phyloP scores from a whole-genome alignment of 2,329 filamentous ascomycete species.

The Colletotrichum sp. region DNA sequence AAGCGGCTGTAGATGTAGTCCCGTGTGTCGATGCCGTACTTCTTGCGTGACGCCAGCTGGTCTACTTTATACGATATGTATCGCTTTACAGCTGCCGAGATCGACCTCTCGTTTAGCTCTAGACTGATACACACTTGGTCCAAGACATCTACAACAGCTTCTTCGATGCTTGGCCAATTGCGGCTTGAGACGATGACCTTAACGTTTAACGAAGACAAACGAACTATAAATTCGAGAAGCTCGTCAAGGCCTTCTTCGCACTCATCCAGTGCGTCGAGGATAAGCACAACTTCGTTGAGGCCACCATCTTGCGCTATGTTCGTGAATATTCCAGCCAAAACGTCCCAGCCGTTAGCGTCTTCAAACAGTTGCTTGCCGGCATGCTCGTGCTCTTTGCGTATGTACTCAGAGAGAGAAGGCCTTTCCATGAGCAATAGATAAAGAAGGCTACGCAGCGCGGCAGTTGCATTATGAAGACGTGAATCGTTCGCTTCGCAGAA shows the following conservation, averaged over 20 bases:
- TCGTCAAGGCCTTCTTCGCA: not conserved
- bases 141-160: constrained; percentile 26
- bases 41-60: constrained; percentile 23
- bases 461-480: constrained; percentile 39
- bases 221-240: constrained; percentile 40
- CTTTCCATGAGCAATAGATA: constrained; percentile 36
- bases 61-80: constrained; percentile 39
- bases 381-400: constrained; percentile 6
- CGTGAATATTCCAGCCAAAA: constrained; percentile 40
- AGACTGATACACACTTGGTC: constrained; percentile 33
- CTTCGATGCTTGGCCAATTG: constrained; percentile 41
- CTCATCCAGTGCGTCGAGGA: constrained; percentile 13
- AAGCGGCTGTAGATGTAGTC: constrained; percentile 24
- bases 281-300: no score
- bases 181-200: constrained; percentile 53
- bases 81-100: constrained; percentile 35
- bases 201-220: constrained; percentile 15
- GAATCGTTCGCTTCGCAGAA: constrained; percentile 47
- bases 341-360: constrained; percentile 30
- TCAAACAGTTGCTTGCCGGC: constrained; percentile 42
- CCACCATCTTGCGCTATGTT: constrained; percentile 40
- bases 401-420: not conserved
- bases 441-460: constrained; percentile 48
- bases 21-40: not conserved
- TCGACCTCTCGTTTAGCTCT: constrained; percentile 38